A percentile compares a stretch with the other conserved stretches of the same genome.
phyloP scores from a whole-genome alignment of 306 rosid genomes.

The Cicer bijugum region DNA sequence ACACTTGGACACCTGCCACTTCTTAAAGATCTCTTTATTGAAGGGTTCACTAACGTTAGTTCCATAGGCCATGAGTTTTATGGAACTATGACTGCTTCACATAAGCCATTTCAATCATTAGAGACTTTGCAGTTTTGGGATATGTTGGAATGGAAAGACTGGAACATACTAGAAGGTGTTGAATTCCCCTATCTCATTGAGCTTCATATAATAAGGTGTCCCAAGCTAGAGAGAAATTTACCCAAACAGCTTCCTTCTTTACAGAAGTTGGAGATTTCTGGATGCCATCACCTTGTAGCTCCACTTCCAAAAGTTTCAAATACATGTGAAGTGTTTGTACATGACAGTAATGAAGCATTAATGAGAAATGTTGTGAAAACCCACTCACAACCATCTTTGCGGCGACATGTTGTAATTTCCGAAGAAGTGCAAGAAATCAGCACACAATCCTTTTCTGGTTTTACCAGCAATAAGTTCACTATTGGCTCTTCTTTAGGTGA shows the following conservation, averaged over 20 bases:
- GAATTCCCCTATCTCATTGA: conserved; percentile 39
- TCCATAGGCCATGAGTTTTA: conserved; percentile 37
- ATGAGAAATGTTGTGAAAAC: conserved; percentile 30
- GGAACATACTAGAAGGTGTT: conserved; percentile 36
- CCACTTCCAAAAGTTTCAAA: conserved; percentile 36
- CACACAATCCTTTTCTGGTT: conserved; percentile 39
- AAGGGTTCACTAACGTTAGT: background rate
- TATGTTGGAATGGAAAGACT: conserved; percentile 40
- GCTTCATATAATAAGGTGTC: conserved; percentile 37
- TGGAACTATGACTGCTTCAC: conserved; percentile 19
- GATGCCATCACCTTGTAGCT: conserved; percentile 37
- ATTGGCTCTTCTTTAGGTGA: conserved; percentile 26
- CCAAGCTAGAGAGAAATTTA: conserved; percentile 33
- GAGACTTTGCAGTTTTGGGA: conserved; percentile 35
- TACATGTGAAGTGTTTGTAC: conserved; percentile 35
- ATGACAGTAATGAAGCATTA: conserved; percentile 29
- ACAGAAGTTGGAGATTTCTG: conserved; percentile 40
- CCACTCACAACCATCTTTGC: conserved; percentile 41
- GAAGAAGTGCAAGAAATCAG: conserved; percentile 38
- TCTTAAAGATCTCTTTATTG: conserved; percentile 43
- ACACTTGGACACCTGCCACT: conserved; percentile 41
- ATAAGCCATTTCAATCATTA: conserved; percentile 39
- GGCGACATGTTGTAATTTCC: conserved; percentile 27
- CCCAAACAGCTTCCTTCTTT: conserved; percentile 42
- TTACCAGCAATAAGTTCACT: conserved; percentile 36